Conservation (phyloP, 495 filamentous ascomycete genomes). For the Xylaria telfairii region DNA sequence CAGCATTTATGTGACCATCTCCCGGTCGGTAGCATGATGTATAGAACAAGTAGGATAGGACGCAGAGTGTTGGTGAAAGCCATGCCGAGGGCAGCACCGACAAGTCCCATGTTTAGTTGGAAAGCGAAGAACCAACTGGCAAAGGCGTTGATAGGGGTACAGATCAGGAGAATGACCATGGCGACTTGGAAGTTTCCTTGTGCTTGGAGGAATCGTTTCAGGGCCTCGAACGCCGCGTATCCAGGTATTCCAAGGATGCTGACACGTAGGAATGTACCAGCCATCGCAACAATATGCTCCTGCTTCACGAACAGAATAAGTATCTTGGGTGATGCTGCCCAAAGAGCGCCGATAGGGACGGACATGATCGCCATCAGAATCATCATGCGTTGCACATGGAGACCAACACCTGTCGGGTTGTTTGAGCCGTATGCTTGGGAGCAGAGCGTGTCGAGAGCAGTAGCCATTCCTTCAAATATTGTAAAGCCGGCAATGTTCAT, state of each 20-base stretch:
- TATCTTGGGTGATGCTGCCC: conserved; percentile 66
- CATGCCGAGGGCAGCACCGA: conserved; percentile 64
- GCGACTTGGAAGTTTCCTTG: conserved; percentile 75
- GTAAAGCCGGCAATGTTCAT: conserved; percentile 75
- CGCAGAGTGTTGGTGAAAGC: conserved; percentile 59
- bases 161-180: conserved; percentile 69
- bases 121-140: conserved; percentile 79
- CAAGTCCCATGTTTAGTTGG: conserved; percentile 61
- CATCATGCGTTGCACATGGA: conserved; percentile 75
- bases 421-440: conserved; percentile 79
- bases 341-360: conserved; percentile 69
- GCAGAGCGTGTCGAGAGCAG: conserved; percentile 76
- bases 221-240: conserved; percentile 73
- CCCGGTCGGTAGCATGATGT: conserved; percentile 41
- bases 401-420: conserved; percentile 68
- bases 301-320: conserved; percentile 69
- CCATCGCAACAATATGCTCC: conserved; percentile 59
- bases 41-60: conserved; percentile 56
- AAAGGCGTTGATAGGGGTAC: conserved; percentile 73
- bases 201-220: conserved; percentile 76
- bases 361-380: conserved; percentile 67
- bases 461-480: conserved; percentile 73
- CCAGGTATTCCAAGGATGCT: conserved; percentile 72
- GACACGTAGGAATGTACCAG: conserved; percentile 70
- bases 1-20: conserved; percentile 59